Base-by-base conservation (phyloP, 768 basidiomycete species). In the Mycena polygramma region DNA sequence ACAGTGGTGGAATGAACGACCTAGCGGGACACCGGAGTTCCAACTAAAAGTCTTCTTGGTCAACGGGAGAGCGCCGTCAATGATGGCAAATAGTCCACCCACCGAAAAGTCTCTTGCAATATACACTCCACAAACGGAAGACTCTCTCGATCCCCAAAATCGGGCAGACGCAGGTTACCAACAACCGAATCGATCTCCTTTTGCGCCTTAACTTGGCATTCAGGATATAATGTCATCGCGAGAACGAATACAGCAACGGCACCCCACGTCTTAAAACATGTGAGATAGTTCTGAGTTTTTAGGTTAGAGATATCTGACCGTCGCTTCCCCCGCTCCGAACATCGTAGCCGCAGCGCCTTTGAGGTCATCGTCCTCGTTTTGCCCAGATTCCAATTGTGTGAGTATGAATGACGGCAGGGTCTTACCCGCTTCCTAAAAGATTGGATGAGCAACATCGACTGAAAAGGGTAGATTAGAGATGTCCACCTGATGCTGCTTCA, bases 161-260 rank as follows among this genome's bases (percentile, higher is more conserved):
- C 72, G 1, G 79, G 78, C 46, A 82, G 58, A 6, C 80, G 74
- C 26, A 72, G 69, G 39, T 63, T 59, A 2, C 80, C 80, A 4
- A 81, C 69, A 30, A 81, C 72, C 0, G 65, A 49, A 60, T 81
- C 78, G 20, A 83, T 73, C 52, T 82, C 81, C n/a, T 62, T 63
- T 61, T 79, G 80, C 3, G 79, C 80, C 41, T 77, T 77, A 0
- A n/a, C 68, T 45, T 82, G 81, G 8, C 69, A 69, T 22, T 81
- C 76, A 0, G 81, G 82, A 55, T 80, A 68, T 2, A 76, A 46
- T 0, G 77, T 60, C 81, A 83, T 80, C 7, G 77, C 77, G 9
- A 81, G 66, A 35, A 83, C 24, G 61, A 82, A 82, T 24, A 53
- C 73, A 37, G 35, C n/a, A 4, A 69, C n/a, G 7, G 52, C 15